Percentiles rank a stretch among this genome's conserved stretches.
Evolutionary conservation across 2,329 filamentous ascomycete species (phyloP).

Genomic region (Clonostachys rhizophaga): DNA sequence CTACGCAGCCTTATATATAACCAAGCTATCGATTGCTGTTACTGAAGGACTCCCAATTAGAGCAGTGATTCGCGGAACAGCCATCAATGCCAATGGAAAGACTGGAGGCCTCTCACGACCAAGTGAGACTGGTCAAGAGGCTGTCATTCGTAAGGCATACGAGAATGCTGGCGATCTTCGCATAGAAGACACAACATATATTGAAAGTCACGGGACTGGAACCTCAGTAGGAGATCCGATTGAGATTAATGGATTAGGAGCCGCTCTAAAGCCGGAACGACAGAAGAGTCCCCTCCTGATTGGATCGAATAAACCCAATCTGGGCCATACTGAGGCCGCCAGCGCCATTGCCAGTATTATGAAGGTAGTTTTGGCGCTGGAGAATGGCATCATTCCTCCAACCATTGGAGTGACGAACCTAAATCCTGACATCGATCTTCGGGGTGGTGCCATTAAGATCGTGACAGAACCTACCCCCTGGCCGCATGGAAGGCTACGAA

Average conservation of each 20-base stretch:
- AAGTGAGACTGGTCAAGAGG: constrained; percentile 32
- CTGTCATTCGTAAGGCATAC: constrained; percentile 19
- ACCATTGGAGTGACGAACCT: constrained; percentile 13
- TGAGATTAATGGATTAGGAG: constrained; percentile 21
- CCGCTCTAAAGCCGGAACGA: not conserved
- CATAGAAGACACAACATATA: constrained; percentile 16
- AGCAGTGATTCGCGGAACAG: constrained; percentile 40
- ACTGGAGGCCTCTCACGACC: constrained; percentile 48
- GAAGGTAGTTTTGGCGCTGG: constrained; percentile 15
- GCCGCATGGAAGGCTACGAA: constrained; percentile 4
- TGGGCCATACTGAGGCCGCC: constrained; percentile 17
- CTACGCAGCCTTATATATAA: constrained; percentile 45
- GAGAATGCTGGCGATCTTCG: constrained; percentile 11
- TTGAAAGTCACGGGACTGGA: constrained; percentile 21
- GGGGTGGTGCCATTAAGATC: constrained; percentile 6
- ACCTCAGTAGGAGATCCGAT: constrained; percentile 18
- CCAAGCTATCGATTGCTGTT: constrained; percentile 46
- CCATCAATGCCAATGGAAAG: constrained; percentile 43
- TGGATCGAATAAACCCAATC: constrained; percentile 26
- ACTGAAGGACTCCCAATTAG: constrained; percentile 44
- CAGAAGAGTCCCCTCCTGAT: constrained; percentile 17
- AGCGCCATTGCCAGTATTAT: constrained; percentile 17
- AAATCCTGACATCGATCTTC: constrained; percentile 14
- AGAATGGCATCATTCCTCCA: constrained; percentile 17
- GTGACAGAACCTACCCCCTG: constrained; percentile 4